Evolutionary conservation across 805 yeast species (phyloP), one percentile per base, ranked within the genome.

Genomic region (Danielozyma ontarioensis): DNA sequence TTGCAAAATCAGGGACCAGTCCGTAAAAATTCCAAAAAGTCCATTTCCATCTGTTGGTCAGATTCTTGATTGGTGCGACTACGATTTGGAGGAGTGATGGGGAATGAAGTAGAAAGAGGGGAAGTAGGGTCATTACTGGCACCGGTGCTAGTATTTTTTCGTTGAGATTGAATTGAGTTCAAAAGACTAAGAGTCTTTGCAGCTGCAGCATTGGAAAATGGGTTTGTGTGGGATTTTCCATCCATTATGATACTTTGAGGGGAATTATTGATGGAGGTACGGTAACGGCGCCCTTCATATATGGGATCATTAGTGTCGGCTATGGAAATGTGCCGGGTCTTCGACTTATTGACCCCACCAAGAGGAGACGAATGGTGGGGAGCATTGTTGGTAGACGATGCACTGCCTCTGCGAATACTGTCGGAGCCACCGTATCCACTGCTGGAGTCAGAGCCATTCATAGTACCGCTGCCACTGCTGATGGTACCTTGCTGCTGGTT

Each of bases 21-120:
- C 24, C 58, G 60, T 37, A 72, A 56, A 40, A 72, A 69, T 38
- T 70, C 77, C 44, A 71, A 32, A 32, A 72, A 56, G 43, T 71
- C 77, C 51, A 72, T 55, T 34, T 64, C 73, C 14, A 27, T 37
- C 16, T 52, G 57, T 6, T 51, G 55, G 3, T n/a, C n/a, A n/a
- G n/a, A n/a, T n/a, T n/a, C n/a, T n/a, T n/a, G n/a, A n/a, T n/a
- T n/a, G n/a, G n/a, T n/a, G n/a, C n/a, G n/a, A n/a, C n/a, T n/a
- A n/a, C n/a, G n/a, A n/a, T n/a, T n/a, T n/a, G n/a, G n/a, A n/a
- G n/a, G n/a, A n/a, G n/a, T n/a, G n/a, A n/a, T n/a, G n/a, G n/a
- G n/a, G n/a, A n/a, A n/a, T n/a, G n/a, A n/a, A n/a, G n/a, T n/a
- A n/a, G n/a, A n/a, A n/a, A n/a, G n/a, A n/a, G n/a, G n/a, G 6